These are phyloP conservation scores for Penicillium manginii DNA, from an alignment of 495 filamentous ascomycete genomes.

Conservation along the genomic window DNA sequence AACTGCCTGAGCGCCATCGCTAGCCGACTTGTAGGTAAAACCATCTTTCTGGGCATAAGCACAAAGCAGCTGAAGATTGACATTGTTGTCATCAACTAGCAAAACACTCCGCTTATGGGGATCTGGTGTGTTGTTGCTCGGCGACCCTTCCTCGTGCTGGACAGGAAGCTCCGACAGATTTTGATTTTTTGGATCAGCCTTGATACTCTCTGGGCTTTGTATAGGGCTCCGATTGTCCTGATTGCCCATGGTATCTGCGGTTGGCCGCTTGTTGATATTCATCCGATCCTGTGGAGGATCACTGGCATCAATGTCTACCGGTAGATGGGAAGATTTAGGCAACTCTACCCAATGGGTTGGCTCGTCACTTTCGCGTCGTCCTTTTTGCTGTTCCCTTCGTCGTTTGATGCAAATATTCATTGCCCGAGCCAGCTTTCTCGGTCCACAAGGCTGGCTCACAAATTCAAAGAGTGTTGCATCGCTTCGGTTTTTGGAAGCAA, in stretches of 20 bases:
- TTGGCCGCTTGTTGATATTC: constrained; percentile 29
- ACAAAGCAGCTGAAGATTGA: constrained; percentile 37
- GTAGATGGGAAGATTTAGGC: constrained; percentile 24
- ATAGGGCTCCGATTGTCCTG: not conserved
- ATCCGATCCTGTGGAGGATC: constrained; percentile 21
- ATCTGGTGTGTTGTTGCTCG: not conserved
- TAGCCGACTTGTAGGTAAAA: constrained; percentile 36
- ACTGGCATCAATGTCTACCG: constrained; percentile 17
- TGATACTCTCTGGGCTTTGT: not conserved
- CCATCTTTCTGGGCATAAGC: constrained; percentile 44
- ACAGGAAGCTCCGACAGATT: not conserved
- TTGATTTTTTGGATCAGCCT: not conserved
- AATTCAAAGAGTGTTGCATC: constrained; percentile 28
- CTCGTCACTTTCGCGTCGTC: constrained; percentile 6
- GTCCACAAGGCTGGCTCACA: constrained; percentile 39
- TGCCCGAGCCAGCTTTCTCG: constrained; percentile 30
- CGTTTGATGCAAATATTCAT: constrained; percentile 33
- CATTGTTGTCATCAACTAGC: constrained; percentile 44
- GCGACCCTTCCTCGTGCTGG: not conserved
- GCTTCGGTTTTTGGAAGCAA: constrained; percentile 15
- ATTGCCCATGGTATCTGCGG: constrained; percentile 19
- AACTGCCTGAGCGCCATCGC: constrained; percentile 59
- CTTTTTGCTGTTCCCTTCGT: constrained; percentile 5
- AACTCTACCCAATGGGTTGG: constrained; percentile 35
- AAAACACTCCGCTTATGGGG: constrained; percentile 7